phyloP scores from a whole-genome alignment of 768 basidiomycete genomes.

The Pleurotus ostreatus region DNA sequence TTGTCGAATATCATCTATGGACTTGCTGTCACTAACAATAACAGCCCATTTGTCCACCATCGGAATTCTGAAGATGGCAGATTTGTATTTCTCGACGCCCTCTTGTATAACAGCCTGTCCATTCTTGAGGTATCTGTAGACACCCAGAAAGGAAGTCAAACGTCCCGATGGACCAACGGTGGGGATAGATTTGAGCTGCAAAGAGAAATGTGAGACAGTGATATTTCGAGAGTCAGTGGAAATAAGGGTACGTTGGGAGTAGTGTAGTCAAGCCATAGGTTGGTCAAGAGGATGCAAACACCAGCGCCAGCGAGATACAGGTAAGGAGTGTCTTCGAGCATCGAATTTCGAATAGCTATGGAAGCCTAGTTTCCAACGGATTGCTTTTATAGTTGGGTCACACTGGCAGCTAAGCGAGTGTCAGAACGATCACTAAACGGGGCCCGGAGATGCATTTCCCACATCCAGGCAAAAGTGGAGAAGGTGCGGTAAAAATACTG shows the following conservation, averaged over 20 bases:
- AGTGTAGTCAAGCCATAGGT: constrained; percentile 1
- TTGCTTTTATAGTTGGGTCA: no score
- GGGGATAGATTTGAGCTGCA: constrained; percentile 1
- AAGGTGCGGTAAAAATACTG: constrained; percentile 5
- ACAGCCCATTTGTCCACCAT: constrained; percentile 12
- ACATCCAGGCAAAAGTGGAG: constrained; percentile 11
- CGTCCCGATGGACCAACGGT: not conserved
- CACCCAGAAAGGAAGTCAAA: not conserved
- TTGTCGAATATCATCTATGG: constrained; percentile 1
- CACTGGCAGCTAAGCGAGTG: no score
- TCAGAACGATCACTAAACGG: no score
- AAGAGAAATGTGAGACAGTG: not conserved
- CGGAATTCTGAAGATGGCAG: constrained; percentile 7
- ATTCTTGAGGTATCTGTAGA: not conserved
- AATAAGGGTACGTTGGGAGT: constrained; percentile 3
- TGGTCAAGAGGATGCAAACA: not conserved
- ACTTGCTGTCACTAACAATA: not conserved
- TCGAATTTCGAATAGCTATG: not conserved
- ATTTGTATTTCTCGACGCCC: constrained; percentile 1
- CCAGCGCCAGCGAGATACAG: not conserved
- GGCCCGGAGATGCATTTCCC: no score
- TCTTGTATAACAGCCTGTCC: constrained; percentile 5
- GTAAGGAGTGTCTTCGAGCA: not conserved
- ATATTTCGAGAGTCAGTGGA: no score
- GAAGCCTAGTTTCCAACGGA: not conserved